Conservation (phyloP, 176 grass and related monocot species). For the Tillandsia fasciculata region DNA sequence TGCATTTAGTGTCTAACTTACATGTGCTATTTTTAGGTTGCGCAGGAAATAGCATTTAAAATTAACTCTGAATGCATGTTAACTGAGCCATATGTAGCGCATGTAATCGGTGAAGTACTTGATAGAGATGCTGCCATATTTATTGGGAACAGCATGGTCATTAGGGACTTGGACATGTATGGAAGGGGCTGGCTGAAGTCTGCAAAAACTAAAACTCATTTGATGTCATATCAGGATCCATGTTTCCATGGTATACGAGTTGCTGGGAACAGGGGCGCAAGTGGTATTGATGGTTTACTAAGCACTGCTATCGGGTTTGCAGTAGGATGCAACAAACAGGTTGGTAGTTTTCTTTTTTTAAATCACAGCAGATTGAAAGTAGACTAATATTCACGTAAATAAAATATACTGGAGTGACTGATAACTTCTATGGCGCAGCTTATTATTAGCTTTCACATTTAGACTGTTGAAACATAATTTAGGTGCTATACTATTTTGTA, state of each 20-base stretch:
- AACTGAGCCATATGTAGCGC: slow-evolving; percentile 87
- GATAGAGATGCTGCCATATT: slow-evolving; percentile 49
- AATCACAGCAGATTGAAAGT: background rate
- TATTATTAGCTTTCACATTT: too few species aligned
- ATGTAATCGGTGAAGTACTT: slow-evolving; percentile 58
- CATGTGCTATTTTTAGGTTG: slow-evolving; percentile 44
- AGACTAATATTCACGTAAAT: too few species aligned
- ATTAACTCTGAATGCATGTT: slow-evolving; percentile 51
- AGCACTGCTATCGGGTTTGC: slow-evolving; percentile 86
- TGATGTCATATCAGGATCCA: slow-evolving; percentile 21
- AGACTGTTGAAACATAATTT: background rate
- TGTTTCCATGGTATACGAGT: slow-evolving; percentile 56
- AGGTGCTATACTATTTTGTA: background rate
- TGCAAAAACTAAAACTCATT: slow-evolving; percentile 19
- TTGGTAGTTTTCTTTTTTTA: slow-evolving; percentile 19
- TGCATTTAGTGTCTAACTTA: slow-evolving; percentile 16
- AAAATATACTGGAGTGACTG: too few species aligned
- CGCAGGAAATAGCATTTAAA: slow-evolving; percentile 65
- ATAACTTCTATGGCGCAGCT: too few species aligned
- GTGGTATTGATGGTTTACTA: slow-evolving; percentile 98
- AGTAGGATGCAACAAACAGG: slow-evolving; percentile 70
- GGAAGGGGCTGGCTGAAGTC: slow-evolving; percentile 52
- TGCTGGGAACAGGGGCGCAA: slow-evolving; percentile 85
- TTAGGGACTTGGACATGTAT: slow-evolving; percentile 92
- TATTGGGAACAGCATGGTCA: slow-evolving; percentile 91